Conservation (phyloP, 768 basidiomycete genomes). For the Suillus placidus region DNA sequence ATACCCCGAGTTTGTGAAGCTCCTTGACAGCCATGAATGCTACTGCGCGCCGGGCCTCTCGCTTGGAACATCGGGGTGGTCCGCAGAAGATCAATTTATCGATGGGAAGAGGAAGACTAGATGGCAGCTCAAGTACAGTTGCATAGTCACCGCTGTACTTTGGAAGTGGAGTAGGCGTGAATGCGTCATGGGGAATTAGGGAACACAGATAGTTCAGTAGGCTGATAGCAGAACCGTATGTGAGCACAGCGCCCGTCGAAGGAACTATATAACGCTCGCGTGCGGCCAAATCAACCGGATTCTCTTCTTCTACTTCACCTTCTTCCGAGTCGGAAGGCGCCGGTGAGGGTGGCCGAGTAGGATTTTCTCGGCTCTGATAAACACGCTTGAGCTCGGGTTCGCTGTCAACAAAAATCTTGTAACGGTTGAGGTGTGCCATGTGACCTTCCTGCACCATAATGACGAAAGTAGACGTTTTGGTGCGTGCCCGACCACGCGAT, state of each 20-base stretch:
- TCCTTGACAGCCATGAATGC: conserved; percentile 78
- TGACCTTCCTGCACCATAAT: conserved; percentile 77
- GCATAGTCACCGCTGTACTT: conserved; percentile 64
- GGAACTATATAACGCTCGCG: conserved; percentile 77
- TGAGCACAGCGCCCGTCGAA: conserved; percentile 75
- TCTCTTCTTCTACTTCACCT: conserved; percentile 46
- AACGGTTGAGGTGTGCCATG: conserved; percentile 55
- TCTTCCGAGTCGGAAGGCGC: conserved; percentile 30
- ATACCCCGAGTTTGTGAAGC: conserved; percentile 70
- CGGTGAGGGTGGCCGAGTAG: conserved; percentile 32
- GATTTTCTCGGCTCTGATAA: conserved; percentile 56
- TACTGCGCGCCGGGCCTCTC: conserved; percentile 80
- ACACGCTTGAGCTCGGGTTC: conserved; percentile 67
- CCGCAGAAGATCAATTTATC: conserved; percentile 60
- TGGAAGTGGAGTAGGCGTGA: conserved; percentile 62
- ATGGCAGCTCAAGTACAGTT: conserved; percentile 63
- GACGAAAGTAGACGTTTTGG: conserved; percentile 73
- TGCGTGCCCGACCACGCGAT: conserved; percentile 84
- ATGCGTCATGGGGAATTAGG: conserved; percentile 71
- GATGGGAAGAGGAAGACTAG: conserved; percentile 60
- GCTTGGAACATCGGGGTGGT: conserved; percentile 65
- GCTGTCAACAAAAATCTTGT: conserved; percentile 55
- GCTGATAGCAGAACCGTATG: conserved; percentile 73
- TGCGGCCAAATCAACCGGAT: conserved; percentile 58
- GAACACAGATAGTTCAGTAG: conserved; percentile 78